phyloP scores from a whole-genome alignment of 2,329 filamentous ascomycete genomes.

The Diaporthe caulivora region DNA sequence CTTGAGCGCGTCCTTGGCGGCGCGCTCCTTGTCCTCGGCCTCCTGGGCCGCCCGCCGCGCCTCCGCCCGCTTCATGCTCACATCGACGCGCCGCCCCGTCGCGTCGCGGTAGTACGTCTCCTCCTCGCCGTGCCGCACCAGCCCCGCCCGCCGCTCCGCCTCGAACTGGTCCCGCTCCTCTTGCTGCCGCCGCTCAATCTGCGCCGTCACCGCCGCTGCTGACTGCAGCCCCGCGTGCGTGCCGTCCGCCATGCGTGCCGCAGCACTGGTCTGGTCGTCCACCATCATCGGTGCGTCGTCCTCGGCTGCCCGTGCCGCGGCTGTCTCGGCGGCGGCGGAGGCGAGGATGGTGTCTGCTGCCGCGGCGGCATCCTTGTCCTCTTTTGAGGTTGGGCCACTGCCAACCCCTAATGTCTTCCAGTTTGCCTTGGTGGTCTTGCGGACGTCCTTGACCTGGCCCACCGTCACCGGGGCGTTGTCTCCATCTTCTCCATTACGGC shows the following conservation, averaged over 20 bases:
- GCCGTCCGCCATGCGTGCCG: conserved; percentile 82
- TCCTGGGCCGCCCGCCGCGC: conserved; percentile 75
- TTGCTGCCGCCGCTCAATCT: conserved; percentile 69
- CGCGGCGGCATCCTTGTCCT: conserved; percentile 62
- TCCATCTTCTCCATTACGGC: conserved; percentile 58
- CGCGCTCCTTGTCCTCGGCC: conserved; percentile 77
- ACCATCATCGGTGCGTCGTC: conserved; percentile 64
- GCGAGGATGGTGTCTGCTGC: conserved; percentile 85
- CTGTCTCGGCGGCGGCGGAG: conserved; percentile 76
- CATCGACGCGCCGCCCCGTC: conserved; percentile 92
- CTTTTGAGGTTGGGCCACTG: conserved; percentile 50
- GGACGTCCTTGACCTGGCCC: conserved; percentile 72
- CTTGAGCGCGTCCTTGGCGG: conserved; percentile 77
- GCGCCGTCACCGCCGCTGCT: conserved; percentile 80
- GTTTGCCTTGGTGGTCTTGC: conserved; percentile 80
- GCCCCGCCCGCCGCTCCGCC: conserved; percentile 48
- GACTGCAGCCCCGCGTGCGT: conserved; percentile 89
- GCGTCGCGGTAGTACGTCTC: conserved; percentile 97
- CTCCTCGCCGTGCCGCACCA: conserved; percentile 56
- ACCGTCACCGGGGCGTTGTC: conserved; percentile 64
- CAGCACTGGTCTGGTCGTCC: conserved; percentile 54
- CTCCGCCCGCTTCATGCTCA: conserved; percentile 90
- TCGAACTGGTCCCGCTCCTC: conserved; percentile 51
- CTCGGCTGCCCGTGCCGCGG: conserved; percentile 60
- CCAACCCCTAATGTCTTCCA: conserved; percentile 79